Base-by-base conservation (phyloP, 192 early-diverging fungal genomes). In the Coemansia sp. region DNA sequence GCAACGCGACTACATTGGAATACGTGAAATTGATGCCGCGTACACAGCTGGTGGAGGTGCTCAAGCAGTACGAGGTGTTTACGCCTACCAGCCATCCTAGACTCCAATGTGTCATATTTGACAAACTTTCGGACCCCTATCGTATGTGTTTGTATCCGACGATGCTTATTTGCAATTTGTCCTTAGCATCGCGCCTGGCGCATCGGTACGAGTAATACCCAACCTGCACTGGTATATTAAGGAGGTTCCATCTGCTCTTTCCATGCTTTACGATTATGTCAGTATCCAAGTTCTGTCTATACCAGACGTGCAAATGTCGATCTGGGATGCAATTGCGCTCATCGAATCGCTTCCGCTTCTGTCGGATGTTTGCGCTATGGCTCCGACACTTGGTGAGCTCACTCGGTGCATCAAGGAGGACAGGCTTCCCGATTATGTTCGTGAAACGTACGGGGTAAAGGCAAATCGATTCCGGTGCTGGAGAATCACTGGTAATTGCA, bases 221-320 rank as follows among this genome's bases (percentile, higher is more conserved):
- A 13, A 55, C 16, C 52, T 55, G 22, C 0, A 24, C 8, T 5
- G 6, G 11, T 13, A 27, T 15, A 4, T 1, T 55, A 4, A 6
- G 8, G 24, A 3, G 2, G 8, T 29, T 55, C 12, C 49, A 9
- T 55, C 52, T 12, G 22, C 24, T 1, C 27, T 55, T 13, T 55
- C 52, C 24, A 29, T 3, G 24, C 10, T 55, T 55, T 9, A 22
- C 24, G 52, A 55, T 10, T 22, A 50, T 50, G n/a, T 18, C 49
- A n/a, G 20, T n/a, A 50, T 50, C n/a, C 49, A 50, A 22, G 49
- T 50, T 50, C 49, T 50, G n/a, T 50, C 24, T 55, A 55, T 55
- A 15, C 52, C 22, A 13, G 52, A 7, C 20, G 29, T 29, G 29
- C 29, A 29, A 29, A 29, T 55, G 9, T 29, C 22, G 8, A 12